Base-by-base conservation (phyloP, 805 yeast genomes). In the Suhomyces tanzawaensis region DNA sequence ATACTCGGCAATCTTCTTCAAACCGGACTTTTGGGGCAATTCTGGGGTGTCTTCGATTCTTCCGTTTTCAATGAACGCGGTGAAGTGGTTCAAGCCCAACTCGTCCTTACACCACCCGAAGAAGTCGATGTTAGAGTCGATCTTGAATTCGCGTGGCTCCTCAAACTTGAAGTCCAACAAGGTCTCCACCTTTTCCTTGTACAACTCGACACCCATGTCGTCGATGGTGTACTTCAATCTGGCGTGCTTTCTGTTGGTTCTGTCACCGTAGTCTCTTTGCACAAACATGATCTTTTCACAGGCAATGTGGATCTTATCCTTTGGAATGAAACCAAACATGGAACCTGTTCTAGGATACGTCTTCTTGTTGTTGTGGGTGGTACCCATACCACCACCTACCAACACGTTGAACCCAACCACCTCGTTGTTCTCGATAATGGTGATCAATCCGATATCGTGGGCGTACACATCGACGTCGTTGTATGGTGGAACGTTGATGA, bases 301-400 rank as follows among this genome's bases (percentile, higher is more conserved):
- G 15, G 83, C 96, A 36, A 75, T 64, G 45, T 79, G 81, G 34
- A 87, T 74, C 60, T 88, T 77, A 35, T 82, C 90, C 44, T 71
- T 71, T 3, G 78, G 47, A 34, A 82, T 80, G 56, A 69, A 91
- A 19, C 98, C 98, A 48, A 91, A 76, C 64, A 79, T 67, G 14
- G 95, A 82, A 46, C 96, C 98, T 4, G 95, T 79, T 68, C 98
- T 79, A 53, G 98, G 98, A 60, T 91, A 91, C 0, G 98, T 91
- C 74, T 91, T 91, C 57, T 83, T 84, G 71, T 91, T 91, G 75
- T 90, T 91, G 63, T 91, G 98, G 11, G 98, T 91, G 29, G 95
- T 79, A 54, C 98, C 98, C 98, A 91, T 91, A 74, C 98, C 98
- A 70, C 98, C 98, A 64, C 98, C 98, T 47, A 83, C 95, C 44